Percentiles rank a stretch among this genome's conserved stretches.
These are phyloP conservation scores for Pseudogymnoascus sp. DNA, from an alignment of 2,329 filamentous ascomycete species.

Conservation along the genomic window DNA sequence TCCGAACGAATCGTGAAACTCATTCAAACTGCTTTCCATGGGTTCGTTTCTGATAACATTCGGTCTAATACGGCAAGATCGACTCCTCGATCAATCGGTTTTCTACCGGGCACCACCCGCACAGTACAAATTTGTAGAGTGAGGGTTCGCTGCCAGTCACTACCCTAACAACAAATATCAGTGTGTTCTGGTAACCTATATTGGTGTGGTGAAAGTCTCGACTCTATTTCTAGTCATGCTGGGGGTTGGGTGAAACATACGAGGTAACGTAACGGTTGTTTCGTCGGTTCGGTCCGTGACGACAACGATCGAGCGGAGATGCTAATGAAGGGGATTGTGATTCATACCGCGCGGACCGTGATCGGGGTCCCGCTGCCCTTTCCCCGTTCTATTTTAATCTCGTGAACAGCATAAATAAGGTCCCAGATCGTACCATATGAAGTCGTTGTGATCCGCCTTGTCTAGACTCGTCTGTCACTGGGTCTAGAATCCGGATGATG, in stretches of 20 bases:
- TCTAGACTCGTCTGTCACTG: slow-evolving; percentile 7
- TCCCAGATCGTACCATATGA: neutral
- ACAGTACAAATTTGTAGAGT: neutral
- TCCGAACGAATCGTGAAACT: neutral
- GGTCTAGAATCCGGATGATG: neutral
- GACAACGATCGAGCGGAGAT: neutral
- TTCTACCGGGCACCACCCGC: neutral
- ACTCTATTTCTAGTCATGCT: neutral
- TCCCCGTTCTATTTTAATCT: slow-evolving; percentile 2
- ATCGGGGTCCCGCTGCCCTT: neutral
- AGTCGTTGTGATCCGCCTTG: neutral
- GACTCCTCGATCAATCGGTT: neutral
- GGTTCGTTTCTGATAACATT: neutral
- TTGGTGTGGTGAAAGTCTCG: neutral
- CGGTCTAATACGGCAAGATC: slow-evolving; percentile 7
- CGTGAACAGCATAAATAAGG: neutral
- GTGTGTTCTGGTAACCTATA: neutral
- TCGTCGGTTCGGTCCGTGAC: slow-evolving; percentile 5
- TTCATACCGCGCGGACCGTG: slow-evolving; percentile 4
- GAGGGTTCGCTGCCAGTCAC: neutral
- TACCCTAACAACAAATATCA: neutral
- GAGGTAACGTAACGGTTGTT: neutral
- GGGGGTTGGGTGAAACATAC: neutral
- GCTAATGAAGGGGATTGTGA: neutral
- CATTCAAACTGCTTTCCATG: neutral